Evolutionary conservation across 1,284 basidiomycete genomes (phyloP).

Genomic region (Cutaneotrichosporon dermatis): DNA sequence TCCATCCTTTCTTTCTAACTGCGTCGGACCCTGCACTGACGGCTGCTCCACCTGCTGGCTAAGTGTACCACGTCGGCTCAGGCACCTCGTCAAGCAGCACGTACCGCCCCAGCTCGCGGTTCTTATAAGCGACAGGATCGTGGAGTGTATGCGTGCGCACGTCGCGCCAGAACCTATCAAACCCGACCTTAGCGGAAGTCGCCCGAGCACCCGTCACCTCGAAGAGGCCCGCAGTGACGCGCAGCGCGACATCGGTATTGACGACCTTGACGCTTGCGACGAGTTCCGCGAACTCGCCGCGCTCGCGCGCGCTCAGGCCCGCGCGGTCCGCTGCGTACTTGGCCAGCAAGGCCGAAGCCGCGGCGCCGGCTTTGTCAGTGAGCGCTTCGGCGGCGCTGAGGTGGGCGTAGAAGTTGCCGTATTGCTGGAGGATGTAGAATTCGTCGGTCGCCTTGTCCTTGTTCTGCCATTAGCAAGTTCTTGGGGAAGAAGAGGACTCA

Average conservation of each 20-base stretch:
- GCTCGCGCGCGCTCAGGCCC: constrained; percentile 33
- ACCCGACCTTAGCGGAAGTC: constrained; percentile 37
- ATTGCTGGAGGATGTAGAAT: constrained; percentile 41
- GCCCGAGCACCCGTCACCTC: constrained; percentile 40
- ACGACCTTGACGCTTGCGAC: constrained; percentile 42
- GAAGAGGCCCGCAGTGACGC: constrained; percentile 38
- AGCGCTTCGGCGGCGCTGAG: constrained; percentile 40
- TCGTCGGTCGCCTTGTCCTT: constrained; percentile 29
- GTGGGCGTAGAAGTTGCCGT: constrained; percentile 40
- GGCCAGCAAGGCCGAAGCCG: constrained; percentile 22
- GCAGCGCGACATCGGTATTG: constrained; percentile 36
- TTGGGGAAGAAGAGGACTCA: constrained; percentile 23
- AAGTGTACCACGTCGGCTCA: constrained; percentile 13
- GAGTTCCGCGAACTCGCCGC: constrained; percentile 38
- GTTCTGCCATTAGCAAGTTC: too few relatives aligned
- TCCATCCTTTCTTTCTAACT: too few relatives aligned
- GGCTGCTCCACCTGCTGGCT: too few relatives aligned
- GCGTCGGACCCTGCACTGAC: too few relatives aligned
- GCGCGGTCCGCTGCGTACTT: constrained; percentile 17
- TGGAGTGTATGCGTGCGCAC: constrained; percentile 36
- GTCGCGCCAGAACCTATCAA: constrained; percentile 27
- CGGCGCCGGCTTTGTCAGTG: constrained; percentile 31
- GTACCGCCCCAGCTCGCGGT: constrained; percentile 10
- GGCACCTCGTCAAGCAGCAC: constrained; percentile 11
- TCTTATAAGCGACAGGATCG: constrained; percentile 37